Base-by-base conservation (phyloP, 129 eudicot species). In the Lactuca saligna region DNA sequence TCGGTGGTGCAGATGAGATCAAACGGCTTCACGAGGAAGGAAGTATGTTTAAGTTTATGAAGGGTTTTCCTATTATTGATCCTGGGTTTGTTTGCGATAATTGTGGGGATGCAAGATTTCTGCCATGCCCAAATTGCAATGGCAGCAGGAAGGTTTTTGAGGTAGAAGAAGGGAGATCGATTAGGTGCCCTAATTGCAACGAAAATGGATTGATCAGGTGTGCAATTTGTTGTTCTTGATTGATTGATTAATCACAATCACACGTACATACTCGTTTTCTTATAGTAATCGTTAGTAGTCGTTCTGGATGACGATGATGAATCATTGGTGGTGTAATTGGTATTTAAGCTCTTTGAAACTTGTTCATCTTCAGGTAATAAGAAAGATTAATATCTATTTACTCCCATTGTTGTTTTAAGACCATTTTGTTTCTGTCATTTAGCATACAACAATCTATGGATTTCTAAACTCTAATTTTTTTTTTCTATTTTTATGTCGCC, bases 151-250 rank as follows among this genome's bases (percentile, higher is more conserved):
- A 93, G 83, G 83, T 93, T 38, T 93, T 82, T 66, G 86, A 82
- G 71, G 90, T 79, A 58, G 91, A 79, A 25, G 90, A 89, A 71
- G 90, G 95, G 79, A 61, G 66, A 13, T 50, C 83, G 75, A 80
- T 77, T 66, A 80, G 88, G 75, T 93, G 98, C 63, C 78, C 83
- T 0, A 61, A 69, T 64, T 93, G 98, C 82, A 93, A 93, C 59
- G 97, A 93, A 82, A 93, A 93, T 72, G 98, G 98, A 32, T 70
- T 93, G 83, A 72, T 93, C 75, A 79, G 95, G 61, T 93, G 98
- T 71, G 82, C 82, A 0, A 37, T 73, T 63, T 93, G 98, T 75
- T 89, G 92, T 75, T 65, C 85, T 41, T 93, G 88, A 89, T 71
- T 75, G 66, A 17, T 70, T 31, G 2, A 7, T 25, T 55, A 20